Evolutionary conservation across 2,329 filamentous ascomycete species (phyloP).

Genomic region (Alternaria consortialis): DNA sequence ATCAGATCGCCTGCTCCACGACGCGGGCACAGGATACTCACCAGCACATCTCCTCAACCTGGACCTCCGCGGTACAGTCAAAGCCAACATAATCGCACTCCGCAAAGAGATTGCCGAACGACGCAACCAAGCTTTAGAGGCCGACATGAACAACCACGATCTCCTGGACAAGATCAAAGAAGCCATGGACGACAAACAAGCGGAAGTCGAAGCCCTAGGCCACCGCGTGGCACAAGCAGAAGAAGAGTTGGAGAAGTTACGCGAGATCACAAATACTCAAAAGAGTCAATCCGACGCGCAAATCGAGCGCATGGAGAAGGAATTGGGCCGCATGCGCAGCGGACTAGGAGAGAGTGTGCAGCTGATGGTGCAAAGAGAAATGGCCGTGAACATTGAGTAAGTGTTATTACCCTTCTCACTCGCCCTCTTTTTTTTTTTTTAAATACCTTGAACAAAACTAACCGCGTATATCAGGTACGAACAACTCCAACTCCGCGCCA

Average conservation of each 20-base stretch:
- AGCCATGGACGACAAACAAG: conserved; percentile 93
- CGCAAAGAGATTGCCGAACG: conserved; percentile 94
- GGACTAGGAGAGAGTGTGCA: conserved; percentile 86
- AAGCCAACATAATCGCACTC: conserved; percentile 77
- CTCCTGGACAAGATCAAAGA: conserved; percentile 94
- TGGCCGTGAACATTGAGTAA: conserved; percentile 95
- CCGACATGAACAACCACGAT: conserved; percentile 94
- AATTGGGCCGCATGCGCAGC: conserved; percentile 90
- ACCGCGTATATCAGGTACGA: conserved; percentile 73
- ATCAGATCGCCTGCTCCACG: conserved; percentile 81
- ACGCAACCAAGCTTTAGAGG: conserved; percentile 80
- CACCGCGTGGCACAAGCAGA: conserved; percentile 88
- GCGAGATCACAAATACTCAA: conserved; percentile 84
- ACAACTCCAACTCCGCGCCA: conserved; percentile 84
- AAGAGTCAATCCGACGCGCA: conserved; percentile 90
- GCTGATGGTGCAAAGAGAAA: conserved; percentile 91
- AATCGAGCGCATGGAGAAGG: conserved; percentile 99
- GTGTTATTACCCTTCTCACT: conserved; percentile 43
- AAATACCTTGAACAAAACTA: conserved; percentile 2
- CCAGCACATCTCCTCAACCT: conserved; percentile 88
- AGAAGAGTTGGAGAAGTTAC: conserved; percentile 92
- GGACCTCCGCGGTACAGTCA: conserved; percentile 84
- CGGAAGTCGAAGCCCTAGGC: conserved; percentile 89
- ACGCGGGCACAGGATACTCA: conserved; percentile 85
- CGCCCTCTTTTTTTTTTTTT: no score